Evolutionary conservation across 2,329 filamentous ascomycete genomes (phyloP).

Genomic region (Trichoderma pleuroti): DNA sequence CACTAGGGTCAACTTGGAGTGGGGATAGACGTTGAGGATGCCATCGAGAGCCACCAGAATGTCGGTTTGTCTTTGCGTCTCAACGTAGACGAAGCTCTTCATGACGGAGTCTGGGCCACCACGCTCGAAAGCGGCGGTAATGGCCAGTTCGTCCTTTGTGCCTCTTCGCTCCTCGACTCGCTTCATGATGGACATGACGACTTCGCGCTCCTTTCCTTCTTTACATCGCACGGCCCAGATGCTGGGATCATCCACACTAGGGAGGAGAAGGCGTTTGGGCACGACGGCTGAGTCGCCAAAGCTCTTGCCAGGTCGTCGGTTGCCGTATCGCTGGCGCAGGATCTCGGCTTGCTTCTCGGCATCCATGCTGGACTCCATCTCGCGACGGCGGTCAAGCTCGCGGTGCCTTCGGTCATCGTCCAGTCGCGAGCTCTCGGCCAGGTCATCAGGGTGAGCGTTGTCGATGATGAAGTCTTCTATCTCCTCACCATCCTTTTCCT

Average conservation of each 20-base stretch:
- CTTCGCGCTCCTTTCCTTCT: constrained; percentile 91
- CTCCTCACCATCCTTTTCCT: constrained; percentile 83
- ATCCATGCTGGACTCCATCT: constrained; percentile 83
- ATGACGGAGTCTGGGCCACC: constrained; percentile 73
- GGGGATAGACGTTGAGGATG: constrained; percentile 84
- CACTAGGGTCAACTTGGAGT: constrained; percentile 80
- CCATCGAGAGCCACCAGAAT: constrained; percentile 79
- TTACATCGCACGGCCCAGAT: constrained; percentile 95
- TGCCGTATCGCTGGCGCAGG: constrained; percentile 82
- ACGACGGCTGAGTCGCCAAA: constrained; percentile 70
- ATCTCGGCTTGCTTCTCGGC: constrained; percentile 89
- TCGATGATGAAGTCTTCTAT: constrained; percentile 83
- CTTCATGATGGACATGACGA: constrained; percentile 83
- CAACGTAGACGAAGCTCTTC: constrained; percentile 93
- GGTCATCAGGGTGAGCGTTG: constrained; percentile 86
- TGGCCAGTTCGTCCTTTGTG: constrained; percentile 75
- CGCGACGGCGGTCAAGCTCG: constrained; percentile 87
- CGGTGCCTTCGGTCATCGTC: constrained; percentile 90
- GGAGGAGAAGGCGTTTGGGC: constrained; percentile 80
- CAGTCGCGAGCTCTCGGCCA: constrained; percentile 73
- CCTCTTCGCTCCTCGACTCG: constrained; percentile 75
- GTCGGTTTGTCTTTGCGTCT: constrained; percentile 82
- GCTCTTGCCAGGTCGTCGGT: constrained; percentile 63
- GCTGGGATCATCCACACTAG: constrained; percentile 89
- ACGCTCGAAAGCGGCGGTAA: constrained; percentile 89